phyloP scores from a whole-genome alignment of 495 filamentous ascomycete species.

The Oleoguttula mirabilis region DNA sequence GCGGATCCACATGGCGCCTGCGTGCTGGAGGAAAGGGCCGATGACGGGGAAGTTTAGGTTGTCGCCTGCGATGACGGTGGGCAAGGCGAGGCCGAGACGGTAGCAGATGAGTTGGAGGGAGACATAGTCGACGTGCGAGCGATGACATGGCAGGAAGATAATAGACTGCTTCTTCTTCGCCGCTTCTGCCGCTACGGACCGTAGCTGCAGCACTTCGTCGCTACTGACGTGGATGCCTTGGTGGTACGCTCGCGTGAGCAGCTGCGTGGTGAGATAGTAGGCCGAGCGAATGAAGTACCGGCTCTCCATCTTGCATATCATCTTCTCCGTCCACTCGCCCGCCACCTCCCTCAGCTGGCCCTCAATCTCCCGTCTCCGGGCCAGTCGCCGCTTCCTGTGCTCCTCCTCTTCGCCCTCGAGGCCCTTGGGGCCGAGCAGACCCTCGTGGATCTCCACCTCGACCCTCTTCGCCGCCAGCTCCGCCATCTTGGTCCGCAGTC shows the following conservation, averaged over 20 bases:
- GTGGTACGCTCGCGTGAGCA: conserved; percentile 85
- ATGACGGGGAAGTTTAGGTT: conserved; percentile 90
- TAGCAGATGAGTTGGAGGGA: conserved; percentile 90
- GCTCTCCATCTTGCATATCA: conserved; percentile 99
- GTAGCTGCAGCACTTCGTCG: conserved; percentile 74
- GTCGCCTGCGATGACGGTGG: conserved; percentile 89
- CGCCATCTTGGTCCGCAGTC: conserved; percentile 59
- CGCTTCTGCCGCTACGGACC: conserved; percentile 70
- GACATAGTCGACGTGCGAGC: conserved; percentile 92
- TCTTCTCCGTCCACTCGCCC: conserved; percentile 73
- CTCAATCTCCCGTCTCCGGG: conserved; percentile 18
- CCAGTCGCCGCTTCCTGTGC: conserved; percentile 6
- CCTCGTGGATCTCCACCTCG: conserved; percentile 60
- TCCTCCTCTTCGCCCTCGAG: conserved; percentile 14
- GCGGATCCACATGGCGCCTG: conserved; percentile 94
- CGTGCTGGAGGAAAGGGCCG: conserved; percentile 83
- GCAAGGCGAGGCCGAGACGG: conserved; percentile 73
- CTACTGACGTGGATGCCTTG: conserved; percentile 93
- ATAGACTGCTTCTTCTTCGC: conserved; percentile 83
- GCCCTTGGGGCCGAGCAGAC: conserved; percentile 42
- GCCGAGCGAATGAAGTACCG: conserved; percentile 83
- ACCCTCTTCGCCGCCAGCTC: conserved; percentile 67
- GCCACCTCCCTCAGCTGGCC: conserved; percentile 55
- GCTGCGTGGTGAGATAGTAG: conserved; percentile 79
- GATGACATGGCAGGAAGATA: conserved; percentile 88